phyloP scores from a whole-genome alignment of 495 filamentous ascomycete species.

The Jackrogersella multiformis region DNA sequence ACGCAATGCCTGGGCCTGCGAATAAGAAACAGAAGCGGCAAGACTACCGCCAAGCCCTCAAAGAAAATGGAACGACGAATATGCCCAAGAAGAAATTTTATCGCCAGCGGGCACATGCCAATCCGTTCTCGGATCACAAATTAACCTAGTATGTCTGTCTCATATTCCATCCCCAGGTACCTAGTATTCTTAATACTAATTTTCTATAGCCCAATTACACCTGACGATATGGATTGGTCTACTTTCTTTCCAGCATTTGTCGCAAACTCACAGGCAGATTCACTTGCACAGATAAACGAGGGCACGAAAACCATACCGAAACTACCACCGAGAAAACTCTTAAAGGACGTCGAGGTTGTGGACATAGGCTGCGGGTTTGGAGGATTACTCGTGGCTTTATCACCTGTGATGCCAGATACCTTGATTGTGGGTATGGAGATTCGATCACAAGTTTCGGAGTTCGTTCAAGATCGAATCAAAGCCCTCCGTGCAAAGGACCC shows the following conservation, averaged over 20 bases:
- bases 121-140: slow-evolving; percentile 93
- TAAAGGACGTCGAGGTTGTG: slow-evolving; percentile 84
- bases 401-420: slow-evolving; percentile 80
- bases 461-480: slow-evolving; percentile 83
- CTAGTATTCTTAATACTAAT: slow-evolving; percentile 22
- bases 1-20: slow-evolving; percentile 65
- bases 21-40: slow-evolving; percentile 78
- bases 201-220: slow-evolving; percentile 73
- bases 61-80: slow-evolving; percentile 50
- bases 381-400: slow-evolving; percentile 85
- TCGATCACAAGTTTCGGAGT: slow-evolving; percentile 85
- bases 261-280: slow-evolving; percentile 23
- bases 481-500: slow-evolving; percentile 77
- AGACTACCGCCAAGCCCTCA: slow-evolving; percentile 68
- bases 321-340: slow-evolving; percentile 53
- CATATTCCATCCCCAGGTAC: not conserved
- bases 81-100: slow-evolving; percentile 95
- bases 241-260: slow-evolving; percentile 79
- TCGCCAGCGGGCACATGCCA: slow-evolving; percentile 94
- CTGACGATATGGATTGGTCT: slow-evolving; percentile 91
- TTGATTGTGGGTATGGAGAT: slow-evolving; percentile 94
- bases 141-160: slow-evolving; percentile 78
- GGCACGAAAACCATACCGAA: slow-evolving; percentile 26
- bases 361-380: slow-evolving; percentile 98
- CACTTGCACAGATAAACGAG: slow-evolving; percentile 18